These are phyloP conservation scores for Apiospora kogelbergensis DNA, from an alignment of 2,329 filamentous ascomycete species.

Conservation along the genomic window DNA sequence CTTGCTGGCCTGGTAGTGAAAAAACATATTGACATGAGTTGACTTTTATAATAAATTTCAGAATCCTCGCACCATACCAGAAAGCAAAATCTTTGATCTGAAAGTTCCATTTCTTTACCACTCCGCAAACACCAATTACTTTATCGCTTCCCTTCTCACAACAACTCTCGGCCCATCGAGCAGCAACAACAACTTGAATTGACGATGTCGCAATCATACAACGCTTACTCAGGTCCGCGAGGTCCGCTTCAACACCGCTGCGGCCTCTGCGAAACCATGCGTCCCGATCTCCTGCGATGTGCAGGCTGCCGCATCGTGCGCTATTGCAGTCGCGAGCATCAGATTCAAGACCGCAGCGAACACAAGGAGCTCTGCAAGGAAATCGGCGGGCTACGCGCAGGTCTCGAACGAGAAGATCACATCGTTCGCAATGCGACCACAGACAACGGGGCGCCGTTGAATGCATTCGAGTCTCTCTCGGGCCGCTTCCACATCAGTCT, in stretches of 20 bases:
- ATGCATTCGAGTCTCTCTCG: constrained; percentile 37
- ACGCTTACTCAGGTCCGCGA: constrained; percentile 8
- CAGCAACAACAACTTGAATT: no score
- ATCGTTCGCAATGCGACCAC: constrained; percentile 32
- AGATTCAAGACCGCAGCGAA: constrained; percentile 32
- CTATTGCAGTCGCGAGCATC: constrained; percentile 48
- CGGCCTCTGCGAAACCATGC: constrained; percentile 10
- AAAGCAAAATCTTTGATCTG: no score
- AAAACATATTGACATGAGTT: no score
- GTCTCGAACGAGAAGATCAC: constrained; percentile 36
- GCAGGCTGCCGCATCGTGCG: constrained; percentile 39
- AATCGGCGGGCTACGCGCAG: constrained; percentile 31
- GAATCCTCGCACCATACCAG: no score
- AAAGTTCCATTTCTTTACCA: no score
- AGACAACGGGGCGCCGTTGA: constrained; percentile 26
- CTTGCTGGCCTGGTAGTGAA: no score
- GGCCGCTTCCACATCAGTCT: constrained; percentile 45
- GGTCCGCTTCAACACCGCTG: constrained; percentile 17
- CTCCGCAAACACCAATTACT: no score
- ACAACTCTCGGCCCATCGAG: no score
- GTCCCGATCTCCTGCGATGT: constrained; percentile 37
- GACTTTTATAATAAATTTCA: no score
- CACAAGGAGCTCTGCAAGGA: constrained; percentile 42
- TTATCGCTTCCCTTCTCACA: no score
- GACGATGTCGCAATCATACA: neutral